Evolutionary conservation across 202 grass and related monocot species (phyloP), one percentile per base, ranked within the genome.

Genomic region (Setaria italica): DNA sequence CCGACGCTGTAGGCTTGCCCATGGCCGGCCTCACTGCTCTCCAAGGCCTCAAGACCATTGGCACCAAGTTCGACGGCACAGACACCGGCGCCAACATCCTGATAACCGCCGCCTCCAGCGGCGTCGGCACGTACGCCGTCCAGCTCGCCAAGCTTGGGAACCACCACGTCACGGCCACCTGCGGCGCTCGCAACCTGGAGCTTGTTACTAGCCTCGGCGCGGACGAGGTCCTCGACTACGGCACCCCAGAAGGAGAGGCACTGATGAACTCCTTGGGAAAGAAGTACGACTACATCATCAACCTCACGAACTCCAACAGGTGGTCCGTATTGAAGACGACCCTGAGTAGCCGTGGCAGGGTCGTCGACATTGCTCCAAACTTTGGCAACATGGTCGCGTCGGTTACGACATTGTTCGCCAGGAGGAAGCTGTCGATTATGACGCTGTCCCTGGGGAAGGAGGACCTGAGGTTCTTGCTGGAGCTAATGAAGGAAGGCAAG

Each of bases 221-320:
- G 10, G 84, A 94, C 64, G 89, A 91, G 69, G 92, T 81, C 29
- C 59, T 91, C 0, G 87, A 91, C 83, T 91, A 89, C 84, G 80
- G 3, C 4, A 90, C 84, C 14, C 53, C 77, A 0, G 89, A 91
- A 54, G 89, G 89, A 13, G 66, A 39, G 1, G 37, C 77, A 7
- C 55, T 94, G 37, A 73, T 37, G 63, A 94, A 70, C 62, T 47
- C 84, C 0, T 80, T 67, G 11, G 81, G 87, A 13, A 90, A 59
- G 74, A 84, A 86, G 45, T 90, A 92, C 30, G 89, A 90, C 67
- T 86, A 45, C 11, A 67, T 90, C 60, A 29, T 90, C 72, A 74
- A 92, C 86, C 80, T 48, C 60, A 80, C 87, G 3, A n/a, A 74
- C 32, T 67, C 9, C 5, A 76, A 73, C 30, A 34, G 46, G 16